These are phyloP conservation scores for Chrysoporthe cubensis DNA, from an alignment of 2,329 filamentous ascomycete genomes.

Conservation along the genomic window DNA sequence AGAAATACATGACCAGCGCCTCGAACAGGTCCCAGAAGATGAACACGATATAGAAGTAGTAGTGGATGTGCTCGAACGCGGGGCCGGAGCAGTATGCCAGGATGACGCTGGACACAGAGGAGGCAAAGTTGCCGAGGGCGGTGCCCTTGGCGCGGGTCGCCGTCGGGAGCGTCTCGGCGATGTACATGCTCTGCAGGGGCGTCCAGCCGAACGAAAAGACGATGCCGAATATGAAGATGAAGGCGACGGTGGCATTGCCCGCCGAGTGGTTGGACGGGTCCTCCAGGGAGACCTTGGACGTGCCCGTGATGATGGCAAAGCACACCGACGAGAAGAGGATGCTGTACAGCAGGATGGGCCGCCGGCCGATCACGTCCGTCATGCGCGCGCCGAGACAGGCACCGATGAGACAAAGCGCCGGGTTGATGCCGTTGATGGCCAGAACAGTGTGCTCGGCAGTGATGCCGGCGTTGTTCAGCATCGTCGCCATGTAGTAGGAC, in stretches of 20 bases:
- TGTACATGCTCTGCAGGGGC: conserved; percentile 53
- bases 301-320: conserved; percentile 54
- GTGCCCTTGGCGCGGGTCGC: conserved; percentile 51
- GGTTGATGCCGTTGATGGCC: conserved; percentile 56
- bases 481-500: conserved; percentile 60
- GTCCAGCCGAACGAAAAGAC: conserved; percentile 57
- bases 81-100: conserved; percentile 50
- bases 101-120: conserved; percentile 42
- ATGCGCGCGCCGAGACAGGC: conserved; percentile 59
- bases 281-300: conserved; percentile 47
- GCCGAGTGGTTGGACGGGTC: conserved; percentile 41
- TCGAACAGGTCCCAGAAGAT: conserved; percentile 51
- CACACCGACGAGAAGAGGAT: conserved; percentile 51
- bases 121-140: conserved; percentile 47
- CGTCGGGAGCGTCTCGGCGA: conserved; percentile 51
- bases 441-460: conserved; percentile 50
- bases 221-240: conserved; percentile 58
- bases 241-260: conserved; percentile 51
- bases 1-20: conserved; percentile 51
- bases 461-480: conserved; percentile 57
- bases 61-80: conserved; percentile 47
- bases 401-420: conserved; percentile 54
- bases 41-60: conserved; percentile 51
- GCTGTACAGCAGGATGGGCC: conserved; percentile 54
- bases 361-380: conserved; percentile 61